A percentile compares a stretch with the other conserved stretches of the same genome.
These are phyloP conservation scores for Platanus orientalis DNA, from an alignment of 164 flowering plant species.

Conservation along the genomic window DNA sequence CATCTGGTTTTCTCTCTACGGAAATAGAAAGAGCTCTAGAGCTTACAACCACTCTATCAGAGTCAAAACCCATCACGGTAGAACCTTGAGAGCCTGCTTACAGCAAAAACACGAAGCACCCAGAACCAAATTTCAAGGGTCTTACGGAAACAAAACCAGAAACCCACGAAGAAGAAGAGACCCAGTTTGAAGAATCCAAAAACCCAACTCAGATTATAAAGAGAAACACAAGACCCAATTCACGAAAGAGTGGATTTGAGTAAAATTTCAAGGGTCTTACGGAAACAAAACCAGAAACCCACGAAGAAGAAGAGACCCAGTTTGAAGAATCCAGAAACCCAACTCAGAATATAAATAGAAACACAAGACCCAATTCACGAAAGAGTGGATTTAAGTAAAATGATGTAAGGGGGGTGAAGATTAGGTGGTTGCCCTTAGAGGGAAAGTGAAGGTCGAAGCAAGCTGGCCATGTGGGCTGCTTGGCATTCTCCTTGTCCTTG, in stretches of 20 bases:
- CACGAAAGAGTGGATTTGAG: no score
- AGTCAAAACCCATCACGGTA: constrained; percentile 8
- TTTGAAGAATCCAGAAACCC: neutral
- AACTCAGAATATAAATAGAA: neutral
- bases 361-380: neutral
- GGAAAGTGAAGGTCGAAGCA: neutral
- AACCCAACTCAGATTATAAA: neutral
- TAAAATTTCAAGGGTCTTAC: neutral
- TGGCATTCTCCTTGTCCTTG: constrained; percentile 2
- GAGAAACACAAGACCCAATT: neutral
- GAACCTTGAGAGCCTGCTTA: neutral
- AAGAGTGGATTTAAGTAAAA: no score
- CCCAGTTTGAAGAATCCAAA: neutral
- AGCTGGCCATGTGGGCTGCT: constrained; percentile 20
- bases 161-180: neutral
- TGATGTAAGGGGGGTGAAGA: neutral
- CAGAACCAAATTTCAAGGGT: neutral
- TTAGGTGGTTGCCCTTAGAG: neutral
- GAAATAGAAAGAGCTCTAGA: constrained; percentile 4
- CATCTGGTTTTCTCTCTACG: neutral
- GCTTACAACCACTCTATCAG: constrained; percentile 5
- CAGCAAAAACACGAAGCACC: neutral
- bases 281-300: neutral
- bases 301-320: neutral
- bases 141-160: neutral